Conservation (phyloP, 768 basidiomycete species). For the Imleria badia region DNA sequence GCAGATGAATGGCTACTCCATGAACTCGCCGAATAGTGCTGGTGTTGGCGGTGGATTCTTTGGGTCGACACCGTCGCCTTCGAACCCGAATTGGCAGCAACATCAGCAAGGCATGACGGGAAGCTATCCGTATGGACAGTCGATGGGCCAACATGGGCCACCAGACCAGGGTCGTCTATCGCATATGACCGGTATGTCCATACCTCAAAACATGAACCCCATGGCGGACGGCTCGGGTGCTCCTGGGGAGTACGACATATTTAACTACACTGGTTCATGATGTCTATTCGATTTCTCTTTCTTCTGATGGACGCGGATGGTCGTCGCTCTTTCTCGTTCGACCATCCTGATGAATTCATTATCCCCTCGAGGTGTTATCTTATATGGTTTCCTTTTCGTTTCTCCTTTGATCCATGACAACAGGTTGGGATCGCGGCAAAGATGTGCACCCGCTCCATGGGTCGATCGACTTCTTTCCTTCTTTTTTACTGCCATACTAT, state of each 20-base stretch:
- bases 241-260: slow-evolving; percentile 53
- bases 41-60: slow-evolving; percentile 24
- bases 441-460: background rate
- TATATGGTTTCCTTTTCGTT: slow-evolving; percentile 12
- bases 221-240: slow-evolving; percentile 41
- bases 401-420: slow-evolving; percentile 5
- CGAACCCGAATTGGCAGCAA: slow-evolving; percentile 31
- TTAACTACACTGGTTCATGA: slow-evolving; percentile 55
- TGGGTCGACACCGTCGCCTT: slow-evolving; percentile 25
- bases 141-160: slow-evolving; percentile 21
- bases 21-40: slow-evolving; percentile 40
- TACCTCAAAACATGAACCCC: slow-evolving; percentile 44
- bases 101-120: slow-evolving; percentile 27
- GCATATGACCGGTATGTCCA: slow-evolving; percentile 53
- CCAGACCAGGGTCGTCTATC: slow-evolving; percentile 39
- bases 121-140: slow-evolving; percentile 30
- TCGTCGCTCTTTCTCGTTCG: slow-evolving; percentile 16
- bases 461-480: slow-evolving; percentile 2
- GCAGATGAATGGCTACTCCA: slow-evolving; percentile 36
- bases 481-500: slow-evolving; percentile 18
- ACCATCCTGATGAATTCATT: slow-evolving; percentile 23
- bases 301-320: slow-evolving; percentile 18
- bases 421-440: slow-evolving; percentile 5
- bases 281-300: slow-evolving; percentile 13
- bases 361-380: slow-evolving; percentile 27